Base-by-base conservation (phyloP, 208 protist genomes). In the Leishmania martiniquensis region DNA sequence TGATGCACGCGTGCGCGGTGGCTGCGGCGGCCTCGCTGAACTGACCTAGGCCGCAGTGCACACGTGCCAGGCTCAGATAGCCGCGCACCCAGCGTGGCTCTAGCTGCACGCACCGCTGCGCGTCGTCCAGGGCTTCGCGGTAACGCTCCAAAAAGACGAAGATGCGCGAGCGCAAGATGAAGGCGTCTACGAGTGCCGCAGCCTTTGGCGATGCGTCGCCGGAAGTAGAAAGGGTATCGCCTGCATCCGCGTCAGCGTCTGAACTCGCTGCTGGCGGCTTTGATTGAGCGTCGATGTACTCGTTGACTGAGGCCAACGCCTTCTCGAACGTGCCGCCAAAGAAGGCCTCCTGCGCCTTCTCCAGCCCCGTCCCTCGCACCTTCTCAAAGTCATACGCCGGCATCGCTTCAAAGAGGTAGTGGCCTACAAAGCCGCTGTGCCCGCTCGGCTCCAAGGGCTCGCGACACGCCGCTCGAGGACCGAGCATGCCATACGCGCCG, bases 71-170 rank as follows among this genome's bases (percentile, higher is more conserved):
- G 77, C 82, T 77, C 47, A 96, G 76, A 71, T 91, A 90, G 25
- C 89, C 91, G 32, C 85, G 86, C 70, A 93, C 84, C 89, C 90
- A 95, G 54, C 77, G 65, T n/a, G 90, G 88, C 54, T 94, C 83
- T 25, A 93, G 57, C 29, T 67, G 42, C 45, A 88, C 84, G 52
- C 83, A 84, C 55, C 83, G 80, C 29, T 80, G 62, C 15, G 92
- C 92, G 59, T 94, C 90, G 20, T 59, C 77, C 34, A 94, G 77
- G 10, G 90, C 92, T 34, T 91, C 86, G 17, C 70, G 25, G 52
- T 83, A 89, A 1, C 75, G 76, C n/a, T 84, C 77, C 7, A 91
- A 65, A 80, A 96, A 96, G 51, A 96, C 54, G 60, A 82, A 88
- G 42, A 89, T 70, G 29, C 86, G 83, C n/a, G 90, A 94, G n/a